Evolutionary conservation across 2,329 filamentous ascomycete genomes (phyloP).

Genomic region (Acarospora socialis): DNA sequence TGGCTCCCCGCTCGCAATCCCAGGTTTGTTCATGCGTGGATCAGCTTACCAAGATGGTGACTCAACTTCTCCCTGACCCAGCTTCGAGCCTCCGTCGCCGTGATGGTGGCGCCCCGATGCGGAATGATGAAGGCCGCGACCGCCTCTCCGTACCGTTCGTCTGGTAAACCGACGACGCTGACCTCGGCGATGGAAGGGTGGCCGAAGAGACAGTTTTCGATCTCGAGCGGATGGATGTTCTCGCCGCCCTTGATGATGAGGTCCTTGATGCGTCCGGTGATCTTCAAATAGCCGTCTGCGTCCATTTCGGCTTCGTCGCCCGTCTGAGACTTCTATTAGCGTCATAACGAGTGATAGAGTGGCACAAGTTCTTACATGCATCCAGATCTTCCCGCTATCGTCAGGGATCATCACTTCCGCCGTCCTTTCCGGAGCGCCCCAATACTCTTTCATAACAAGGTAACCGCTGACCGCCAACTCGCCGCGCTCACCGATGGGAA

Average conservation of each 20-base stretch:
- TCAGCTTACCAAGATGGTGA: constrained; percentile 53
- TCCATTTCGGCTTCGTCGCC: constrained; percentile 89
- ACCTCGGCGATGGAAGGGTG: constrained; percentile 59
- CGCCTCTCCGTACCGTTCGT: constrained; percentile 70
- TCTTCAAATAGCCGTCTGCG: constrained; percentile 64
- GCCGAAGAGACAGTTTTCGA: constrained; percentile 74
- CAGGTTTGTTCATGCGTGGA: no score
- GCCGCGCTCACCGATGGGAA: constrained; percentile 54
- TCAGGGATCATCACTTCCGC: constrained; percentile 50
- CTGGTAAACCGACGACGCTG: constrained; percentile 70
- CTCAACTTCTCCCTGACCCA: constrained; percentile 61
- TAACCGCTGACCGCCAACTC: constrained; percentile 79
- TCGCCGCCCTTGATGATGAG: constrained; percentile 90
- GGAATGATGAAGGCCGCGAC: constrained; percentile 71
- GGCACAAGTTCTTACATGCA: constrained; percentile 40
- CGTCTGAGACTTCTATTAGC: constrained; percentile 36
- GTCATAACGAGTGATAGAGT: neutral
- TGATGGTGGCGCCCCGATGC: constrained; percentile 32
- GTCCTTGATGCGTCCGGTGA: constrained; percentile 88
- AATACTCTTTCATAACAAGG: constrained; percentile 83
- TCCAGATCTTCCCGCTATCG: constrained; percentile 53
- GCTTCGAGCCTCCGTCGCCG: constrained; percentile 44
- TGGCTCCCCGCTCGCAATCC: constrained; percentile 6
- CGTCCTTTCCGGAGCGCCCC: constrained; percentile 56
- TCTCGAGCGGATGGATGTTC: constrained; percentile 87